A percentile compares a stretch with the other conserved stretches of the same genome.
Conservation (phyloP, 1,139 yeast genomes). For the Candida gigantensis region DNA sequence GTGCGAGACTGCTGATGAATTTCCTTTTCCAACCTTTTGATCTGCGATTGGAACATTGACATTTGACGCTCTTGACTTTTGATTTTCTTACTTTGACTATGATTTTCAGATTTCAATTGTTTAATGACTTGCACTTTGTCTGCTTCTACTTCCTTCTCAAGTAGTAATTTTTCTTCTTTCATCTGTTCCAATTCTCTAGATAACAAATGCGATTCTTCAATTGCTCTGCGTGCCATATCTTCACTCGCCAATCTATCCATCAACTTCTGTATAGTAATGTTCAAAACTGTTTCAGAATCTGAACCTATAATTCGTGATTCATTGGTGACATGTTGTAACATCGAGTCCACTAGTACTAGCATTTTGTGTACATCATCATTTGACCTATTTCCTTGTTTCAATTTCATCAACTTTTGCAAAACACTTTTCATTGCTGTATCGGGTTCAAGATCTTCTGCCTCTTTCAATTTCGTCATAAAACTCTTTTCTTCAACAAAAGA, state of each 20-base stretch:
- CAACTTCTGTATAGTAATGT: constrained; percentile 34
- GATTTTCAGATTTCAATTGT: constrained; percentile 14
- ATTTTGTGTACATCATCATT: constrained; percentile 25
- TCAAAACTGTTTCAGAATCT: constrained; percentile 29
- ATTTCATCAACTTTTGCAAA: constrained; percentile 25
- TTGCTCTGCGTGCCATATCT: constrained; percentile 35
- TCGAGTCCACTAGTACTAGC: constrained; percentile 30
- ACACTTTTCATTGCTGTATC: constrained; percentile 15
- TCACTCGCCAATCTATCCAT: constrained; percentile 37
- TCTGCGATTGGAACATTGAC: constrained; percentile 19
- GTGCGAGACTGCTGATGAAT: not conserved
- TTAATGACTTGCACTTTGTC: constrained; percentile 17
- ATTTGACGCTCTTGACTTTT: constrained; percentile 25
- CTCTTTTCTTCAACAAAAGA: constrained; percentile 2
- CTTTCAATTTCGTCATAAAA: constrained; percentile 13
- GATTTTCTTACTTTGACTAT: constrained; percentile 18
- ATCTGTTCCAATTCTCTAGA: constrained; percentile 23
- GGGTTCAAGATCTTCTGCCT: constrained; percentile 6
- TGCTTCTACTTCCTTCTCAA: constrained; percentile 25
- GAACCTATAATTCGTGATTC: constrained; percentile 26
- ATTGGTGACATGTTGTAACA: constrained; percentile 32
- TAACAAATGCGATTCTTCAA: constrained; percentile 31
- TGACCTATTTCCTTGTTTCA: constrained; percentile 27
- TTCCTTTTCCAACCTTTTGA: constrained; percentile 11
- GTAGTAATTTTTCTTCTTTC: constrained; percentile 26